Base-by-base conservation (phyloP, 2,329 filamentous ascomycete species). In the Ophiocordyceps camponoti-rufipedis region DNA sequence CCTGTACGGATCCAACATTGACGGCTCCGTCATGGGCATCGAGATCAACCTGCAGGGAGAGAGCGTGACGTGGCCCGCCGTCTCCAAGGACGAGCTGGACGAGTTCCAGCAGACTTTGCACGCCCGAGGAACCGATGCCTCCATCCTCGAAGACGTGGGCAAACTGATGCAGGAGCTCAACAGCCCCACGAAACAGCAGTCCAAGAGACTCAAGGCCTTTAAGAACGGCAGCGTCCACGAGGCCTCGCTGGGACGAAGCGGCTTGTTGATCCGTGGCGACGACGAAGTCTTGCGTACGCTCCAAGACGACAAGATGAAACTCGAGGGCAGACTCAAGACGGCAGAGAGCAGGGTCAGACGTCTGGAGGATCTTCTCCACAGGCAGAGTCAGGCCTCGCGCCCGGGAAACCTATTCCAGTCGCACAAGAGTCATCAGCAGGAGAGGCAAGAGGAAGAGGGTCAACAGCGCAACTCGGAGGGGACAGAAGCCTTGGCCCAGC, bases 201-300 rank as follows among this genome's bases (percentile, higher is more conserved):
- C 80, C 49, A 88, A 86, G 61, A 78, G 86, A 47, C 76, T 91
- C 7, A 94, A 89, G 59, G 87, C 86, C 5, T 96, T 98, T 68
- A 95, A 95, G 58, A 91, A 93, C 57, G 91, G 91, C 14, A 96
- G 91, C 57, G 75, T 96, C 35, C 87, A 95, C 55, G 91, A 96
- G 58, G 81, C 82, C n/a, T 78, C 77, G 3, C 73, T 95, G 49
- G 86, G 86, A n/a, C 78, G 82, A 55, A 93, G 85, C 51, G 89
- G 86, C 1, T 72, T 95, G 10, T 65, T 94, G 54, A 75, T 94
- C 13, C 79, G 85, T 38, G 87, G 85, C n/a, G 83, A 91, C 49
- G 86, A 94, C 54, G 88, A 95, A 50, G 68, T 88, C 49, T 72
- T 83, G 32, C 73, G 71, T 57, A 82, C 69, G 51, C 62, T 96